Evolutionary conservation across 2,329 filamentous ascomycete genomes (phyloP).

Genomic region (Claviceps pusilla): DNA sequence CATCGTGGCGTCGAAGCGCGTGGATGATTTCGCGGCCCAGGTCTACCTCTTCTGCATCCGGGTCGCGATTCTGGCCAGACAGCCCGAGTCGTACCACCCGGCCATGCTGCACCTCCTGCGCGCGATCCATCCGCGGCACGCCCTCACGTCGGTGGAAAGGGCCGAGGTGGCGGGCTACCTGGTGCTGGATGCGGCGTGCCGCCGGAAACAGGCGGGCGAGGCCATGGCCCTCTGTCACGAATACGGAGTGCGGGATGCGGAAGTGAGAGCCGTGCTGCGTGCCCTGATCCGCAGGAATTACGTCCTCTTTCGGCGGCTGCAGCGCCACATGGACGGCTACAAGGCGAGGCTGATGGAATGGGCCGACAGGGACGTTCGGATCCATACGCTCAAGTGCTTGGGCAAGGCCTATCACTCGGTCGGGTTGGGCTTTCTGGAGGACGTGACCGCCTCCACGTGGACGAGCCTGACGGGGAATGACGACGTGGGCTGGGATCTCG

Average conservation of each 20-base stretch:
- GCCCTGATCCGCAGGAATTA: conserved; percentile 73
- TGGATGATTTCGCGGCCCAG: conserved; percentile 70
- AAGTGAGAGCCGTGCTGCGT: conserved; percentile 52
- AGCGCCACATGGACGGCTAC: conserved; percentile 63
- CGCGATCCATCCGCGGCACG: conserved; percentile 50
- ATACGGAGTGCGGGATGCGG: conserved; percentile 49
- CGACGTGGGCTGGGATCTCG: conserved; percentile 73
- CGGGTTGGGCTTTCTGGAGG: conserved; percentile 54
- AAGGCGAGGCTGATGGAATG: conserved; percentile 66
- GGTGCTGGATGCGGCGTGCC: conserved; percentile 77
- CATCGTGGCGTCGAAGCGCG: conserved; percentile 61
- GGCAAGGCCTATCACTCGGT: conserved; percentile 67
- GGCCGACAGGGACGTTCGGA: conserved; percentile 57
- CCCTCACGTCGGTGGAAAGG: conserved; percentile 56
- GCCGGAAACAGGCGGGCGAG: conserved; percentile 57
- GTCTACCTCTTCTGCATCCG: conserved; percentile 87
- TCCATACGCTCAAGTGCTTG: conserved; percentile 73
- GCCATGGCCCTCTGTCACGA: conserved; percentile 52
- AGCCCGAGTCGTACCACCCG: conserved; percentile 80
- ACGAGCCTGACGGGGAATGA: conserved; percentile 49
- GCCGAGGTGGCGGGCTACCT: conserved; percentile 69
- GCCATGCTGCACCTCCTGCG: conserved; percentile 68
- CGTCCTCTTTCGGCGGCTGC: conserved; percentile 58
- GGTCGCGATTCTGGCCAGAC: conserved; percentile 61
- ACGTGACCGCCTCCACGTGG: conserved; percentile 56